phyloP scores from a whole-genome alignment of 805 yeast species.

The Hanseniaspora clermontiae region DNA sequence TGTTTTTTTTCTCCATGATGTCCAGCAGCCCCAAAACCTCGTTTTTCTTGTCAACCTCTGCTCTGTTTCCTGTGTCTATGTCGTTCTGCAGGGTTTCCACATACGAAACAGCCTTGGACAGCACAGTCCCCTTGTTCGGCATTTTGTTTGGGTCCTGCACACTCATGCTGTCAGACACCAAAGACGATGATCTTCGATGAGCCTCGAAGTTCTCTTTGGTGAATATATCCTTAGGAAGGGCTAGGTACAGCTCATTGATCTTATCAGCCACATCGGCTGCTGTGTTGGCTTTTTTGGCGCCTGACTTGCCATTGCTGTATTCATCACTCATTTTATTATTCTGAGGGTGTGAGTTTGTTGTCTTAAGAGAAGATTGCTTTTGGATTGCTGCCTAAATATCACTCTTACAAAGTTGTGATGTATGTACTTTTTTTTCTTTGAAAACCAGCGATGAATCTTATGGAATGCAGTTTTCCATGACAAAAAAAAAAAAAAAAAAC shows the following conservation, averaged over 20 bases:
- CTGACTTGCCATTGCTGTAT: not conserved
- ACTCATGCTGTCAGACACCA: not conserved
- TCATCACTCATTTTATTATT: not conserved
- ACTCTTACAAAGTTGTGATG: not conserved
- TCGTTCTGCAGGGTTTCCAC: conserved; percentile 52
- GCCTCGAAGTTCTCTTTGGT: conserved; percentile 15
- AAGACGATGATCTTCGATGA: not conserved
- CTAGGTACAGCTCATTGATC: conserved; percentile 38
- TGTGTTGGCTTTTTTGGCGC: conserved; percentile 29
- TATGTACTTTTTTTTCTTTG: too few species aligned
- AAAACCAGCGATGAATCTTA: too few species aligned
- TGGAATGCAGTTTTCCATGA: too few species aligned
- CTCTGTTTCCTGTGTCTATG: conserved; percentile 66
- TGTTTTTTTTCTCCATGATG: not conserved
- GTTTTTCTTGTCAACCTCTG: conserved; percentile 48
- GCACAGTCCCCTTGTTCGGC: conserved; percentile 73
- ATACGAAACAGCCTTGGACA: conserved; percentile 64
- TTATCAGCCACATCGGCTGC: conserved; percentile 47
- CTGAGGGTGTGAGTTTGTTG: not conserved
- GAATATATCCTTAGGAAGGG: conserved; percentile 38
- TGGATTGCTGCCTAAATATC: too few species aligned
- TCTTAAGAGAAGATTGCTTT: too few species aligned
- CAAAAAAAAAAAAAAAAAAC: too few species aligned
- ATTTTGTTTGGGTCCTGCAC: conserved; percentile 24
- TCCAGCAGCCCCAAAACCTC: not conserved